phyloP scores from a whole-genome alignment of 441 rosid species.

The Pelargonium fulgidum region DNA sequence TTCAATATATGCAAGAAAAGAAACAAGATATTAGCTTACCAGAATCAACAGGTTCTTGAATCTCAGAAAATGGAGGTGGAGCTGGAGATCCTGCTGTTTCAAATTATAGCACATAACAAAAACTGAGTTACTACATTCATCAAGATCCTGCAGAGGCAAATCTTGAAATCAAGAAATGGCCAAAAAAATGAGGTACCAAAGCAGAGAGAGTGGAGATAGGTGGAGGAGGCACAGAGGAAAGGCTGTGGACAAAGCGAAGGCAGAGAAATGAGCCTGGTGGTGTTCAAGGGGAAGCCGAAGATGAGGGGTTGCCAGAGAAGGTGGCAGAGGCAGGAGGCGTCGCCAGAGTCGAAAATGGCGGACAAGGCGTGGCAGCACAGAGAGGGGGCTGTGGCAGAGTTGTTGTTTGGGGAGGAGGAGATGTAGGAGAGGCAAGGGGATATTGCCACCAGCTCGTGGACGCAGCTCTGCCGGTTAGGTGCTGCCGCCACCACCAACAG shows the following conservation, averaged over 20 bases:
- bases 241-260: slow-evolving; percentile 35
- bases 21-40: neutral
- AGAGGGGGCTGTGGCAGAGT: slow-evolving; percentile 28
- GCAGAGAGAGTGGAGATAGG: neutral
- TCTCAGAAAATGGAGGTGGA: neutral
- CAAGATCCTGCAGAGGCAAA: neutral
- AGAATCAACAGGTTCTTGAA: neutral
- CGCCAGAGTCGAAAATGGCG: slow-evolving; percentile 9
- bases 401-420: slow-evolving; percentile 52
- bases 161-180: neutral
- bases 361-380: slow-evolving; percentile 38
- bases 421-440: slow-evolving; percentile 72
- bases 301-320: slow-evolving; percentile 51
- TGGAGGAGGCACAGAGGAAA: neutral
- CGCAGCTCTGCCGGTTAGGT: slow-evolving; percentile 29
- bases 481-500: neutral
- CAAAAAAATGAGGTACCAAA: neutral
- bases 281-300: slow-evolving; percentile 73
- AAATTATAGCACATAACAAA: neutral
- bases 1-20: neutral
- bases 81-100: neutral
- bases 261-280: slow-evolving; percentile 45
- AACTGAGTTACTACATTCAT: neutral
- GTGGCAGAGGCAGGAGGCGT: slow-evolving; percentile 63
- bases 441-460: slow-evolving; percentile 48